Evolutionary conservation across 2,329 filamentous ascomycete species (phyloP), one percentile per base, ranked within the genome.

Genomic region (Talaromyces sp.): DNA sequence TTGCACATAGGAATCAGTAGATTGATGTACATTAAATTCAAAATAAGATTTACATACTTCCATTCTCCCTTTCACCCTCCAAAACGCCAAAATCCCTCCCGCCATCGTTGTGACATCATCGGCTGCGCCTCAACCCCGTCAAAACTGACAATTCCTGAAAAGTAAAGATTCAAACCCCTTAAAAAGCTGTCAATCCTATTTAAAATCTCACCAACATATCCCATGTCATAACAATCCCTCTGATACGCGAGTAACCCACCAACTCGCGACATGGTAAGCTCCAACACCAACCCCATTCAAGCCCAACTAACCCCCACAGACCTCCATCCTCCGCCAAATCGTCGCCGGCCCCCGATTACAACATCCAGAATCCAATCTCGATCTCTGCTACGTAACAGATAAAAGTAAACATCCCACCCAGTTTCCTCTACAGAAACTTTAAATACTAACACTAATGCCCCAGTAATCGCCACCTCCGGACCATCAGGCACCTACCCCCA

Each of bases 341-440:
- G 91, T 97, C 57, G 91, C 94, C 40, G 88, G 92, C 9, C 93
- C 94, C 11, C 86, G 94, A 61, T 81, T 87, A 54, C 85, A 87
- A 64, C 92, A 97, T 70, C 82, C 89, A 27, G 93, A 97, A 77
- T 88, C 93, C 7, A 89, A 89, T 5, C 82, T 99, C 22, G 94
- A 99, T 70, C 82, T 99, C 40, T 97, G 93, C 80, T 99, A 99
- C 74, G 92, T 97, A 32, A 96, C 91, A 0, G 86, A 92, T 65
- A 85, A 89, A 66, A 90, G 71, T 77, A n/a, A n/a, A n/a, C n/a
- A n/a, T n/a, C n/a, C n/a, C n/a, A n/a, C n/a, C n/a, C n/a, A n/a
- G n/a, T n/a, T n/a, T n/a, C n/a, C n/a, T n/a, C n/a, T n/a, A n/a
- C n/a, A n/a, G n/a, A n/a, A n/a, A n/a, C n/a, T n/a, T n/a, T n/a